Evolutionary conservation across 2,329 filamentous ascomycete genomes (phyloP).

Genomic region (Colletotrichum simmondsii): DNA sequence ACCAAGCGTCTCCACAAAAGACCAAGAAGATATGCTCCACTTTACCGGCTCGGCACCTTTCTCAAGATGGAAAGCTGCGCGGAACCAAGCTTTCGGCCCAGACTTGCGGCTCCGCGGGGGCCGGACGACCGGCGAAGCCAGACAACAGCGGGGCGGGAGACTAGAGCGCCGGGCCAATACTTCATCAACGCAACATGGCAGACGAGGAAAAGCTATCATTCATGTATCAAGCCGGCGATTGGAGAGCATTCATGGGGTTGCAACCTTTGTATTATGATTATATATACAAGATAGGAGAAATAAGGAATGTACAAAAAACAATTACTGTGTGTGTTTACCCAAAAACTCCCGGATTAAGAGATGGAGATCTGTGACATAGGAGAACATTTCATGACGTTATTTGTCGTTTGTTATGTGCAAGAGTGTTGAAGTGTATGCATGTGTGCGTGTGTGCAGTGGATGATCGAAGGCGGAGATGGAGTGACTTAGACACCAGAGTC

Average conservation of each 20-base stretch:
- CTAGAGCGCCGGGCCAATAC: too few relatives aligned
- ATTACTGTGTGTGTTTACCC: background rate
- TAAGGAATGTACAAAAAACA: too few relatives aligned
- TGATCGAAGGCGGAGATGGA: background rate
- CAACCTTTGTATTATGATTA: background rate
- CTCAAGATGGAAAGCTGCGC: background rate
- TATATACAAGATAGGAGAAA: background rate
- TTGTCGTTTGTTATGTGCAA: background rate
- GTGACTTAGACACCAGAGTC: slow-evolving; percentile 37
- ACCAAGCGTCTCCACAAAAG: background rate
- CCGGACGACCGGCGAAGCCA: background rate
- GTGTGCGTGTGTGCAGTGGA: background rate
- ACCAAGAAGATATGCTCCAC: background rate
- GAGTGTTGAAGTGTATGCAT: background rate
- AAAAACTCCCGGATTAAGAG: too few relatives aligned
- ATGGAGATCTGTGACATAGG: background rate
- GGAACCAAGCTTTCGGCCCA: slow-evolving; percentile 2
- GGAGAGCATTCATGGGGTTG: background rate
- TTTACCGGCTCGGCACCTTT: slow-evolving; percentile 4
- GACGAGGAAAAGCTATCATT: too few relatives aligned
- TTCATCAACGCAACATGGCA: too few relatives aligned
- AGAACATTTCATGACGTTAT: background rate
- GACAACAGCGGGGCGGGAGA: background rate
- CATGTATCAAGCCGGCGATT: background rate
- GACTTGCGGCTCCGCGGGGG: slow-evolving; percentile 2